A percentile compares a stretch with the other conserved stretches of the same genome.
These are phyloP conservation scores for Pseudopithomyces maydicus DNA, from an alignment of 2,329 filamentous ascomycete genomes.

Conservation along the genomic window DNA sequence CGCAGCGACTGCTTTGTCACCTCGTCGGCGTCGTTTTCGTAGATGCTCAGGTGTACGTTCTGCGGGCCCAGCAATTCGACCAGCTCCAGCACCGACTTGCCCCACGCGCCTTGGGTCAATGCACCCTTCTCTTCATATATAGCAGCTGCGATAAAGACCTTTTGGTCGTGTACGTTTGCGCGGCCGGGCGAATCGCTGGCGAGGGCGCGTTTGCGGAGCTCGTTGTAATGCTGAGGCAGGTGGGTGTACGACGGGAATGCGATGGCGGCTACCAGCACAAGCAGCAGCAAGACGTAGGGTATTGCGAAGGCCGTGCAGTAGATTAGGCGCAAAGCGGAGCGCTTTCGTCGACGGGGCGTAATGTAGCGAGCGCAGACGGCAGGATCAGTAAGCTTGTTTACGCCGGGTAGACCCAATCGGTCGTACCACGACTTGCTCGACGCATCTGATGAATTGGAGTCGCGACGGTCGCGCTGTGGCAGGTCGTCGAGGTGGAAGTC, in stretches of 20 bases:
- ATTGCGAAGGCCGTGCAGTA: constrained; percentile 39
- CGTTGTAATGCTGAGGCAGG: constrained; percentile 58
- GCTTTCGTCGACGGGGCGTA: constrained; percentile 38
- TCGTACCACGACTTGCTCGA: constrained; percentile 32
- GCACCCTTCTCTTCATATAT: constrained; percentile 68
- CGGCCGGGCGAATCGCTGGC: constrained; percentile 39
- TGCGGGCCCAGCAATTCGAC: constrained; percentile 69
- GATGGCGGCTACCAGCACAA: constrained; percentile 52
- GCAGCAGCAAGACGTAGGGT: constrained; percentile 36
- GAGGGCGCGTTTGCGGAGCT: constrained; percentile 43
- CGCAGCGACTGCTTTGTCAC: constrained; percentile 61
- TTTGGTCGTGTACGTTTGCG: constrained; percentile 63
- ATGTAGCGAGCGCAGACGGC: constrained; percentile 38
- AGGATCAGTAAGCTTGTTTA: constrained; percentile 35
- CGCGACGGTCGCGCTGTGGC: constrained; percentile 15
- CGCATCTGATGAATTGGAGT: constrained; percentile 20
- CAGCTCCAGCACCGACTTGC: constrained; percentile 62
- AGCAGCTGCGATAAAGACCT: constrained; percentile 75
- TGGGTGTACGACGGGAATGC: constrained; percentile 63
- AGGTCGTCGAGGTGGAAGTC: constrained; percentile 31
- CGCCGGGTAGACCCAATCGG: constrained; percentile 24
- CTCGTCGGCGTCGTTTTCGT: constrained; percentile 71
- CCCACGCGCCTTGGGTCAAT: constrained; percentile 69
- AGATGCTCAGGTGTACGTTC: constrained; percentile 74
- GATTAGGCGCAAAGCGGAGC: constrained; percentile 35